phyloP scores from a whole-genome alignment of 805 yeast species.

The Zygotorulaspora danielsina region DNA sequence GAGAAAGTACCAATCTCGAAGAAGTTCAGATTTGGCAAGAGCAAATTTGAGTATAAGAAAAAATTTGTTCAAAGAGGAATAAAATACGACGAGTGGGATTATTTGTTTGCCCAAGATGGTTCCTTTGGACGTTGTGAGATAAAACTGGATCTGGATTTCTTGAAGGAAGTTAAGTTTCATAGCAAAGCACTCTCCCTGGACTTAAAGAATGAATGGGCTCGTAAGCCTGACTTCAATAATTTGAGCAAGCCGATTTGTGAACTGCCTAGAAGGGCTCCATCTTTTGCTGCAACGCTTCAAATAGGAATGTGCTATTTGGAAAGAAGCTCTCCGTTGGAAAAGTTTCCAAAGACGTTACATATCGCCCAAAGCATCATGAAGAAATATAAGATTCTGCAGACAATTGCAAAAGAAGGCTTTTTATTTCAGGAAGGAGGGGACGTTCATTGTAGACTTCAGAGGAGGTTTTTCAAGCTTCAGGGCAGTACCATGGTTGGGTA shows the following conservation, averaged over 20 bases:
- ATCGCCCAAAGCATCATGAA: conserved; percentile 44
- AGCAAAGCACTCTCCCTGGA: conserved; percentile 10
- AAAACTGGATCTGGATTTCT: conserved; percentile 29
- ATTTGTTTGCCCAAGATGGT: conserved; percentile 75
- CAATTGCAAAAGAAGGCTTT: conserved; percentile 53
- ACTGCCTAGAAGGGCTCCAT: conserved; percentile 43
- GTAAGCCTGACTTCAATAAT: conserved; percentile 10
- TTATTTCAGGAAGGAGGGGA: conserved; percentile 92
- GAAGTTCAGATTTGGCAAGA: conserved; percentile 29
- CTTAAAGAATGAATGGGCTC: conserved; percentile 71
- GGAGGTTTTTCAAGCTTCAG: conserved; percentile 67
- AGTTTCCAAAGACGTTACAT: conserved; percentile 65
- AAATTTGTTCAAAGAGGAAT: conserved; percentile 50
- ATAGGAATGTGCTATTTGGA: conserved; percentile 68
- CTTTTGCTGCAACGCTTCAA: conserved; percentile 60
- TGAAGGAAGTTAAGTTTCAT: conserved; percentile 16
- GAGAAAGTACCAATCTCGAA: conserved; percentile 50
- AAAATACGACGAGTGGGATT: conserved; percentile 54
- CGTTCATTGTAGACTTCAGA: conserved; percentile 58
- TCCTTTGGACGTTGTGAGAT: conserved; percentile 80
- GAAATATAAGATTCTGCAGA: conserved; percentile 37
- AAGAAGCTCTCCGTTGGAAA: conserved; percentile 53
- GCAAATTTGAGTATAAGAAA: conserved; percentile 37
- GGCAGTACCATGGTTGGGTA: conserved; percentile 74
- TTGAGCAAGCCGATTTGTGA: conserved; percentile 9